Percentiles rank a stretch among this genome's conserved stretches.
Evolutionary conservation across 129 eudicot species (phyloP).

Genomic region (Chrysanthemum makinoi): DNA sequence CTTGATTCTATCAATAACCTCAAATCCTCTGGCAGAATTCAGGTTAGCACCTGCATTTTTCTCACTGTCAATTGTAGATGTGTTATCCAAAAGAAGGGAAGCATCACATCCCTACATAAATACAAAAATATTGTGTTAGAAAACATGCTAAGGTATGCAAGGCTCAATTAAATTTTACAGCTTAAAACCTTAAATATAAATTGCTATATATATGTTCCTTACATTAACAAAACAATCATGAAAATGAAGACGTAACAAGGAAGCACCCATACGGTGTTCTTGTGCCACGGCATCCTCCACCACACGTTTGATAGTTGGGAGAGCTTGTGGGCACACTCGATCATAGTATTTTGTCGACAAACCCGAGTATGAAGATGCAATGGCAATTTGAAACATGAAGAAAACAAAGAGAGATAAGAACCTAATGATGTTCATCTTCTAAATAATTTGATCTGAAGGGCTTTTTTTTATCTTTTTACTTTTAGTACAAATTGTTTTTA

Average conservation of each 20-base stretch:
- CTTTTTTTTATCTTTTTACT: too few species aligned
- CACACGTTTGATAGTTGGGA: neutral
- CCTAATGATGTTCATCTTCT: conserved; percentile 2
- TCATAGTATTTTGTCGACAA: neutral
- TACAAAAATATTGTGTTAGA: neutral
- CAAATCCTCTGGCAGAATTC: neutral
- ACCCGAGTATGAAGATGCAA: neutral
- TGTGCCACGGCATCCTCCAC: conserved; percentile 28
- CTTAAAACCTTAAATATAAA: neutral
- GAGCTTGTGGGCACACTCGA: conserved; percentile 10
- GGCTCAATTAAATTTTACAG: neutral
- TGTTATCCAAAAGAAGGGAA: conserved; percentile 28
- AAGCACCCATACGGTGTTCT: conserved; percentile 11
- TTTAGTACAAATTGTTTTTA: neutral
- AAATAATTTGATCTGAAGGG: neutral
- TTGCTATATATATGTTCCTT: neutral
- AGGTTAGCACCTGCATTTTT: neutral
- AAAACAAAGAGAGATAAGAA: conserved; percentile 1
- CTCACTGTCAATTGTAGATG: conserved; percentile 4
- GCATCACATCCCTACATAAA: conserved; percentile 43
- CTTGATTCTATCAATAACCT: conserved; percentile 23
- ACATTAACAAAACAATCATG: conserved; percentile 24
- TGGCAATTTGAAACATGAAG: neutral
- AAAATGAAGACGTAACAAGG: conserved; percentile 31
- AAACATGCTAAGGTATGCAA: neutral